phyloP scores from a whole-genome alignment of 306 rosid species.

The Prunus fruticosa region DNA sequence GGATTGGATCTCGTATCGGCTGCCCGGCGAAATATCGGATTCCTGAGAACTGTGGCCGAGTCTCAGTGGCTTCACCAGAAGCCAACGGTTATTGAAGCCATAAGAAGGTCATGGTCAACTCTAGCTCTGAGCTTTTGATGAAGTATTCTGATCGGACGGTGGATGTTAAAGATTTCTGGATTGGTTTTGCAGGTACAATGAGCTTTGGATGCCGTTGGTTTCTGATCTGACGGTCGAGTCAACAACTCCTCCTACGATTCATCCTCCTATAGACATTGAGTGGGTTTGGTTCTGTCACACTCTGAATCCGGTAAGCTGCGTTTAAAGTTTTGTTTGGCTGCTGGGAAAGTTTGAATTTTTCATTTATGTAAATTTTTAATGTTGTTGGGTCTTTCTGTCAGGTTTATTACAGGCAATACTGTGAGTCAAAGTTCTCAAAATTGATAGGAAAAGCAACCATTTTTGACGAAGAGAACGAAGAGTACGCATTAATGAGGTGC shows the following conservation, averaged over 20 bases:
- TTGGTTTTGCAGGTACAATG: constrained; percentile 53
- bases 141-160: constrained; percentile 23
- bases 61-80: constrained; percentile 58
- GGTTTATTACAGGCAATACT: constrained; percentile 65
- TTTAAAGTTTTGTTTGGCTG: not conserved
- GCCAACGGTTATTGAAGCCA: constrained; percentile 50
- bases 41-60: constrained; percentile 52
- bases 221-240: constrained; percentile 60
- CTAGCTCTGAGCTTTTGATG: not conserved
- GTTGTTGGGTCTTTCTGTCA: constrained; percentile 12
- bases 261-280: constrained; percentile 80
- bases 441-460: constrained; percentile 65
- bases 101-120: constrained; percentile 80
- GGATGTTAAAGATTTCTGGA: not conserved
- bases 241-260: constrained; percentile 45
- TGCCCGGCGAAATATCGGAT: constrained; percentile 51
- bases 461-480: constrained; percentile 82
- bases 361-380: not conserved
- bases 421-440: constrained; percentile 60
- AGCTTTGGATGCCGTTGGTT: constrained; percentile 93
- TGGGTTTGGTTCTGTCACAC: constrained; percentile 99
- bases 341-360: not conserved
- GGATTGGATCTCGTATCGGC: constrained; percentile 77
- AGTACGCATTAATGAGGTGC: constrained; percentile 72
- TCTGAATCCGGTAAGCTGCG: constrained; percentile 48